These are phyloP conservation scores for Colletotrichum theobromicola DNA, from an alignment of 2,329 filamentous ascomycete genomes.

Conservation along the genomic window DNA sequence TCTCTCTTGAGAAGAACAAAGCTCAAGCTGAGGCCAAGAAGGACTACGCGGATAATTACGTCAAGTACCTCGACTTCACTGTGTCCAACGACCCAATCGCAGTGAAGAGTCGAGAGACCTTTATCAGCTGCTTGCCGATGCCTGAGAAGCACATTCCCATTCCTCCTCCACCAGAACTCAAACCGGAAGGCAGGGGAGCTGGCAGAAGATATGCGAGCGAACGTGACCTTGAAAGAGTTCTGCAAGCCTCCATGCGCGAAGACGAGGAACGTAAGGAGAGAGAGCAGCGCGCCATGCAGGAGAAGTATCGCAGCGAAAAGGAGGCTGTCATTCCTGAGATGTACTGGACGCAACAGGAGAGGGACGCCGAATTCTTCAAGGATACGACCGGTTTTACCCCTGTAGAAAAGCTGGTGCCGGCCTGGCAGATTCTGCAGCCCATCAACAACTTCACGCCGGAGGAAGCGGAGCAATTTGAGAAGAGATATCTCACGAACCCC, in stretches of 20 bases:
- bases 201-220: constrained; percentile 71
- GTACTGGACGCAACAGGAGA: constrained; percentile 67
- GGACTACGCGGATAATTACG: constrained; percentile 53
- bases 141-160: constrained; percentile 17
- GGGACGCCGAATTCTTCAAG: constrained; percentile 61
- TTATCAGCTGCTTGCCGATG: constrained; percentile 29
- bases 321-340: constrained; percentile 78
- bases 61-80: constrained; percentile 60
- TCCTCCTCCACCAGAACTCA: constrained; percentile 52
- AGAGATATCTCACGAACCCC: constrained; percentile 74
- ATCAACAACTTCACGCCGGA: constrained; percentile 77
- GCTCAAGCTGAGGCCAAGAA: constrained; percentile 45
- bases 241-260: constrained; percentile 74
- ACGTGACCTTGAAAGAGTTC: constrained; percentile 73
- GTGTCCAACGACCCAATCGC: constrained; percentile 60
- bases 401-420: constrained; percentile 69
- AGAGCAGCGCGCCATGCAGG: constrained; percentile 66
- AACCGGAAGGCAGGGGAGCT: constrained; percentile 59
- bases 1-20: constrained; percentile 38
- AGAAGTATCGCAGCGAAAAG: constrained; percentile 76
- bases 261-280: constrained; percentile 75
- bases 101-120: constrained; percentile 60
- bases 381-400: constrained; percentile 71
- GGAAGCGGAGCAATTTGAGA: constrained; percentile 74
- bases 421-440: constrained; percentile 75